phyloP scores from a whole-genome alignment of 2,329 filamentous ascomycete species.

The Penicillium rolfsii region DNA sequence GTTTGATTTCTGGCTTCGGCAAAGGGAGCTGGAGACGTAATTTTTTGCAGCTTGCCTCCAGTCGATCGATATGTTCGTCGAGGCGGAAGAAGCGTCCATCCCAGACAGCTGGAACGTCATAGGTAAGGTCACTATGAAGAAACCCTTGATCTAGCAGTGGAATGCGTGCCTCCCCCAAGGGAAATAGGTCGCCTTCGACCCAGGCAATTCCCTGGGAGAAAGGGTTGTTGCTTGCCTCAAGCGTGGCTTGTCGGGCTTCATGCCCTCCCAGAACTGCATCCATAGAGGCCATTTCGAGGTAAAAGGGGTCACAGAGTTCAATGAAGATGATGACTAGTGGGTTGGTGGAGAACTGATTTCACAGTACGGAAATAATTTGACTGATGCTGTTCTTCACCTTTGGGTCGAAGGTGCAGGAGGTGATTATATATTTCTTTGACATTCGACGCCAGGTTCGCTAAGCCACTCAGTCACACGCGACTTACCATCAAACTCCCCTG shows the following conservation, averaged over 20 bases:
- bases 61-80: slow-evolving; percentile 53
- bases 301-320: neutral
- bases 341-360: neutral
- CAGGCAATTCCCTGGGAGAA: slow-evolving; percentile 54
- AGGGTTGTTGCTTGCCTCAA: slow-evolving; percentile 43
- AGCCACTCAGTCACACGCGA: neutral
- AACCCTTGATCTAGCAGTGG: slow-evolving; percentile 58
- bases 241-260: slow-evolving; percentile 33
- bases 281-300: neutral
- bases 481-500: neutral
- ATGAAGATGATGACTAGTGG: neutral
- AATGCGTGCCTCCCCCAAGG: slow-evolving; percentile 53
- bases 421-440: neutral
- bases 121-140: slow-evolving; percentile 56
- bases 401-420: neutral
- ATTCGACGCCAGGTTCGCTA: neutral
- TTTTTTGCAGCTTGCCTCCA: slow-evolving; percentile 51
- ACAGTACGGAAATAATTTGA: neutral
- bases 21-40: slow-evolving; percentile 51
- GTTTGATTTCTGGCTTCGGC: slow-evolving; percentile 45
- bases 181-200: slow-evolving; percentile 50
- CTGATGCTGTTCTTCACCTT: neutral
- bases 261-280: slow-evolving; percentile 29
- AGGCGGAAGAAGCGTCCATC: slow-evolving; percentile 57
- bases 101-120: slow-evolving; percentile 58